These are phyloP conservation scores for Colletotrichum orchidophilum DNA, from an alignment of 2,329 filamentous ascomycete species.

Conservation along the genomic window DNA sequence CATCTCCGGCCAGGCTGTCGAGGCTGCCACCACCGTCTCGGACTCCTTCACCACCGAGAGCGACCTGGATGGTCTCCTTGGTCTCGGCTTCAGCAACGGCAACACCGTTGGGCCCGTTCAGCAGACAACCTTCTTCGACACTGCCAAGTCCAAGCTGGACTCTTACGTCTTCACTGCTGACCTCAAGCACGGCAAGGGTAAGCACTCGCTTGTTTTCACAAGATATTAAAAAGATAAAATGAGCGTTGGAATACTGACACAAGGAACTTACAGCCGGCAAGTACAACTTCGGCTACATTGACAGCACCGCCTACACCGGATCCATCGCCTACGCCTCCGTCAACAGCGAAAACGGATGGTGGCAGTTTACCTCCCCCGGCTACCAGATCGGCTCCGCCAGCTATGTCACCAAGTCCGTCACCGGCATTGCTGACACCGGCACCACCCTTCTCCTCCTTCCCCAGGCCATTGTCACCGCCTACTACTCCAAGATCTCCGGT, in stretches of 20 bases:
- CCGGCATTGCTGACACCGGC: slow-evolving; percentile 39
- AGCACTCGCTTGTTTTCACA: slow-evolving; percentile 50
- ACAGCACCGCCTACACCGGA: slow-evolving; percentile 64
- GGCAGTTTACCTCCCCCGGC: slow-evolving; percentile 60
- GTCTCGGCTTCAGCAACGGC: slow-evolving; percentile 67
- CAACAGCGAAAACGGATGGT: slow-evolving; percentile 67
- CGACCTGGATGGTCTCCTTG: slow-evolving; percentile 68
- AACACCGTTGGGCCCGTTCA: slow-evolving; percentile 45
- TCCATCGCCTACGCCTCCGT: slow-evolving; percentile 65
- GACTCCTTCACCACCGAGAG: slow-evolving; percentile 38
- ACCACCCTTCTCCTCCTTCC: slow-evolving; percentile 41
- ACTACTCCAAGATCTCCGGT: slow-evolving; percentile 38
- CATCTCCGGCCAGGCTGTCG: slow-evolving; percentile 42
- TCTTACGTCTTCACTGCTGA: slow-evolving; percentile 33
- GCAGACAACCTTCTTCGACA: slow-evolving; percentile 41
- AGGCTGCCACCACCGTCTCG: slow-evolving; percentile 41
- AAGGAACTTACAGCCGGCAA: slow-evolving; percentile 43
- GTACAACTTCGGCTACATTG: slow-evolving; percentile 58
- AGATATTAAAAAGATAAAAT: slow-evolving; percentile 43
- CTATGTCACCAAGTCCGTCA: slow-evolving; percentile 32
- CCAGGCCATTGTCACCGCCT: slow-evolving; percentile 36
- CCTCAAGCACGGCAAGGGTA: slow-evolving; percentile 32
- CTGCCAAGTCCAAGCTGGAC: slow-evolving; percentile 30
- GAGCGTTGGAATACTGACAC: background rate
- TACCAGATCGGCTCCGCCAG: slow-evolving; percentile 35